phyloP scores from a whole-genome alignment of 2,329 filamentous ascomycete genomes.

The Sporothrix euskadiensis region DNA sequence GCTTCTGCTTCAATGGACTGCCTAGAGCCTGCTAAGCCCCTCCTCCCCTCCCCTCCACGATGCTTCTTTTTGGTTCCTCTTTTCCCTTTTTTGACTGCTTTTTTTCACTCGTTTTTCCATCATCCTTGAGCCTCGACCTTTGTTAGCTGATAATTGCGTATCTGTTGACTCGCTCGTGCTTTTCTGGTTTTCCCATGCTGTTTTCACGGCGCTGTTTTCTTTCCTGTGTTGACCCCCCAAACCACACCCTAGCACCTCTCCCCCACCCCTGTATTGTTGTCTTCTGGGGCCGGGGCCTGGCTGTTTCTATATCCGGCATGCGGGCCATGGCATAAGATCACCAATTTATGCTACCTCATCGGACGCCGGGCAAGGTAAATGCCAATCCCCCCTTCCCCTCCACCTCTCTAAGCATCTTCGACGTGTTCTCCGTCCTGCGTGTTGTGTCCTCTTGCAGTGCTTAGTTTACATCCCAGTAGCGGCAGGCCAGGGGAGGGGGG shows the following conservation, averaged over 20 bases:
- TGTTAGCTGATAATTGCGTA: neutral
- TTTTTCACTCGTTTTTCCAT: neutral
- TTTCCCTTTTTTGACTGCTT: neutral
- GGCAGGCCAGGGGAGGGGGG: slow-evolving; percentile 21
- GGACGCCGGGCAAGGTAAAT: slow-evolving; percentile 49
- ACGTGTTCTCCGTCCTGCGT: slow-evolving; percentile 7
- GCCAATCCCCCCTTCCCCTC: slow-evolving; percentile 34
- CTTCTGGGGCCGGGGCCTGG: slow-evolving; percentile 3
- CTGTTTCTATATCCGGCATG: slow-evolving; percentile 55
- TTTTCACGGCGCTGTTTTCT: neutral
- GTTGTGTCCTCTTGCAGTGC: slow-evolving; percentile 38
- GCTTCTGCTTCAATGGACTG: slow-evolving; percentile 38
- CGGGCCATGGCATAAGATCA: slow-evolving; percentile 58
- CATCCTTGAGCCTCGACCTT: neutral
- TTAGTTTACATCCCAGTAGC: slow-evolving; percentile 37
- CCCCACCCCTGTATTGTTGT: slow-evolving; percentile 22
- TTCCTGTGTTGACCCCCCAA: neutral
- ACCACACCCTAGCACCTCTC: neutral
- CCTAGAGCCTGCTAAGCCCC: neutral
- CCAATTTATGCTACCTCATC: slow-evolving; percentile 58
- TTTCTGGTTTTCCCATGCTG: neutral
- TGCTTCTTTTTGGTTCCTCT: neutral
- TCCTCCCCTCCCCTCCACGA: slow-evolving; percentile 9
- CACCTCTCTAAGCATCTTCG: neutral
- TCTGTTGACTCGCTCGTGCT: neutral